Evolutionary conservation across 768 basidiomycete species (phyloP), one percentile per base, ranked within the genome.

Genomic region (Leccinum boreale): DNA sequence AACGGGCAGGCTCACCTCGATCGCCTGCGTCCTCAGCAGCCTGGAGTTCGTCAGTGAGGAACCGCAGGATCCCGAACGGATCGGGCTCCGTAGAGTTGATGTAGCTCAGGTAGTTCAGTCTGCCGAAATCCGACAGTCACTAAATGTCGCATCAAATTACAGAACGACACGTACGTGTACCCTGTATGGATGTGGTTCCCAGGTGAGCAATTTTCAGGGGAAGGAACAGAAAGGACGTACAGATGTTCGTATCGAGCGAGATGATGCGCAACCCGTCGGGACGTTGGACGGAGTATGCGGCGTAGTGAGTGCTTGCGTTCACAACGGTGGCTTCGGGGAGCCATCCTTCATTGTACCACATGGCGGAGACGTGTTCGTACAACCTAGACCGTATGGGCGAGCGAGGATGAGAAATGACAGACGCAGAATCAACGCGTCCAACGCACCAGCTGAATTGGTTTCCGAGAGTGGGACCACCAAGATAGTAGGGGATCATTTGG

Each of bases 21-120:
- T 80, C 77, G 1, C 78, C 78, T 0, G 71, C 68, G 52, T 82
- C 81, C 58, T 82, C 81, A 0, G 81, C 79, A n/a, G 71, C 77
- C 60, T 82, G 81, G 10, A 83, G 73, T 53, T 81, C 81, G 42
- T 80, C 77, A 2, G 81, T 81, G 50, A 82, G 62, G 68, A 78
- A 82, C 17, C 77, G 70, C 42, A 82, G 70, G 71, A 81, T 79
- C 15, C 81, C 81, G 21, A 76, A 81, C 31, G 72, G 68, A 59
- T 82, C 81, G 4, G 75, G 71, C n/a, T 70, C 58, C 11, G 73
- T 75, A 33, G 78, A 68, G 62, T 82, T 81, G 62, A 83, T 74
- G 59, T 77, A 83, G 57, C 75, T 77, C 66, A 79, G 81, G 59
- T 72, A 78, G 61, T 82, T 82, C 17, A 70, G 64, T 21, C 77